phyloP scores from a whole-genome alignment of 345 rosid genomes.

The Salix brachista region DNA sequence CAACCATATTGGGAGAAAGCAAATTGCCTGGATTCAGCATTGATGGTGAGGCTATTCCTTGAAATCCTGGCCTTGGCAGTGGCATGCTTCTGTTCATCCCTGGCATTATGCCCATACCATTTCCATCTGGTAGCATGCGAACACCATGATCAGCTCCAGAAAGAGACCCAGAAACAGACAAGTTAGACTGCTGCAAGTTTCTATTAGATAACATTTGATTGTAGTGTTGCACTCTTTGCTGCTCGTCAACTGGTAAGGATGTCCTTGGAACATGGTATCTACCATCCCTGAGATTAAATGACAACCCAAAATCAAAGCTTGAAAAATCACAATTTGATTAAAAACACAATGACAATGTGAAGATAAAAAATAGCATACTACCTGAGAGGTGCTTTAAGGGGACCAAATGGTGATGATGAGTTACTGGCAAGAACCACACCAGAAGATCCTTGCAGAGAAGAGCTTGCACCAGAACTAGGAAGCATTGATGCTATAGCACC shows the following conservation, averaged over 20 bases:
- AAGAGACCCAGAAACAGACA: slow-evolving; percentile 62
- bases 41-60: slow-evolving; percentile 66
- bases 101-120: slow-evolving; percentile 57
- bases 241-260: slow-evolving; percentile 77
- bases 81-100: slow-evolving; percentile 70
- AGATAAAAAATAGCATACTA: slow-evolving; percentile 22
- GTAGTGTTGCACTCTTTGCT: slow-evolving; percentile 65
- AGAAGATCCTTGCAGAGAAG: slow-evolving; percentile 59
- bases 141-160: slow-evolving; percentile 64
- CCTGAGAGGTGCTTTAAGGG: slow-evolving; percentile 59
- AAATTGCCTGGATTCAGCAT: slow-evolving; percentile 58
- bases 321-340: slow-evolving; percentile 16
- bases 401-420: slow-evolving; percentile 53
- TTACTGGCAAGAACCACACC: slow-evolving; percentile 58
- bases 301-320: background rate
- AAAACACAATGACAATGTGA: slow-evolving; percentile 15
- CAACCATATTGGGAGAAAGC: slow-evolving; percentile 66
- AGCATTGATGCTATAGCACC: slow-evolving; percentile 55
- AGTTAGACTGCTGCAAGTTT: slow-evolving; percentile 64
- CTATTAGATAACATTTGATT: slow-evolving; percentile 66
- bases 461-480: slow-evolving; percentile 60
- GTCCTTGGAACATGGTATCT: slow-evolving; percentile 65
- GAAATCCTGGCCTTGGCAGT: slow-evolving; percentile 73
- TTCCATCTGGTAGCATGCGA: slow-evolving; percentile 65
- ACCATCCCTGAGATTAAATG: slow-evolving; percentile 53